Percentiles rank a stretch among this genome's conserved stretches.
These are phyloP conservation scores for Metschnikowia colocasiae DNA, from an alignment of 805 yeast genomes.

Conservation along the genomic window DNA sequence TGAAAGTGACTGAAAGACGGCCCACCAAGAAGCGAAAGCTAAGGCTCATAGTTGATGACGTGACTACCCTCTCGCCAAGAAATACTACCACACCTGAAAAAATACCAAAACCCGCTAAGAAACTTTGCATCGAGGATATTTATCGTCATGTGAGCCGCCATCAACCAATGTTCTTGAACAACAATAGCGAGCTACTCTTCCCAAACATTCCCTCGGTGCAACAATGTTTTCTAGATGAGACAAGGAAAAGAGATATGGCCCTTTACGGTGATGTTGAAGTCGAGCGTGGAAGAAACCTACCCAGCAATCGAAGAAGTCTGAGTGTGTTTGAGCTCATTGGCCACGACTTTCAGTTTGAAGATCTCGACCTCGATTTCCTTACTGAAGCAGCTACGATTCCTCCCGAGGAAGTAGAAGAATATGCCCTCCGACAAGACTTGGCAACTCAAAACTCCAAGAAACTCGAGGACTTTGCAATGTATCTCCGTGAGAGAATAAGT, in stretches of 20 bases:
- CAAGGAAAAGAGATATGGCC: neutral
- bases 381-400: neutral
- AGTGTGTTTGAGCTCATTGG: constrained; percentile 4
- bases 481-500: constrained; percentile 9
- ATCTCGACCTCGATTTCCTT: constrained; percentile 1
- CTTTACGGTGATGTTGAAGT: constrained; percentile 9
- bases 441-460: neutral
- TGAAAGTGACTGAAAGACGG: neutral
- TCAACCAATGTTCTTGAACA: constrained; percentile 11
- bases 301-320: constrained; percentile 8
- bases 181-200: constrained; percentile 1
- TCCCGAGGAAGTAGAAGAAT: neutral
- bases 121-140: constrained; percentile 3
- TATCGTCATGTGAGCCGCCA: constrained; percentile 4
- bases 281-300: constrained; percentile 16
- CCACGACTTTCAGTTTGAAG: neutral
- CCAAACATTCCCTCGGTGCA: constrained; percentile 1
- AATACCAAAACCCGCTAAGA: neutral
- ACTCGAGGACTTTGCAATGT: constrained; percentile 8
- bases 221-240: neutral
- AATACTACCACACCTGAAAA: neutral
- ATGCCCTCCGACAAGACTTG: neutral
- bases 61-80: neutral
- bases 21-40: constrained; percentile 5
- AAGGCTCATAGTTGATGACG: constrained; percentile 5